These are phyloP conservation scores for Fraxinus pennsylvanica DNA, from an alignment of 257 asterid genomes.

Conservation along the genomic window DNA sequence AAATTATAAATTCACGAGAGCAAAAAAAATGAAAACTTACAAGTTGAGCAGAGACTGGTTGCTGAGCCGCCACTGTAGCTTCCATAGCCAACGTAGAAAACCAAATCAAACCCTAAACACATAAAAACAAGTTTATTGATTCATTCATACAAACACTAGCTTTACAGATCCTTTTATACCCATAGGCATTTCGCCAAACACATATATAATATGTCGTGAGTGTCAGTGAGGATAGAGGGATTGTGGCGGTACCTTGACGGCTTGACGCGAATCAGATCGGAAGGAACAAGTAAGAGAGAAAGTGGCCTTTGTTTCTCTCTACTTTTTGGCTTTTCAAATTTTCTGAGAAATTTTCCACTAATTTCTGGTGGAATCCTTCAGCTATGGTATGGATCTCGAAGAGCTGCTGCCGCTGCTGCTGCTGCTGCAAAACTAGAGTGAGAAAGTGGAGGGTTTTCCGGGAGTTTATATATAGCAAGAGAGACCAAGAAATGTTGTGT, in stretches of 20 bases:
- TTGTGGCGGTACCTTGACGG: constrained; percentile 50
- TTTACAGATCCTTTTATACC: not conserved
- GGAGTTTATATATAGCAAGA: not conserved
- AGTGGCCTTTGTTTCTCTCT: constrained; percentile 41
- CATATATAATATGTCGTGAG: not conserved
- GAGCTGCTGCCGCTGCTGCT: not conserved
- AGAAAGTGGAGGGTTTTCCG: not conserved
- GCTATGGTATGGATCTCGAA: not conserved
- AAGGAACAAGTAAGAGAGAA: constrained; percentile 39
- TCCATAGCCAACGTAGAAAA: constrained; percentile 50
- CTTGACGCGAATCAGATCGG: constrained; percentile 53
- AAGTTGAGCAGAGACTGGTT: constrained; percentile 60
- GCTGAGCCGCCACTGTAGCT: constrained; percentile 43
- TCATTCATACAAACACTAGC: constrained; percentile 4
- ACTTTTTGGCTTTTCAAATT: constrained; percentile 8
- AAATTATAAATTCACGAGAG: not conserved
- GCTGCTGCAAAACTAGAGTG: not conserved
- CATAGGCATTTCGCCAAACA: not conserved
- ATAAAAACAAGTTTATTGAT: constrained; percentile 24
- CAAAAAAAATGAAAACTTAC: constrained; percentile 39
- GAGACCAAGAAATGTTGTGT: not conserved
- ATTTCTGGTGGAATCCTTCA: not conserved
- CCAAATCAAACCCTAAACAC: constrained; percentile 29
- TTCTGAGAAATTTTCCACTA: not conserved
- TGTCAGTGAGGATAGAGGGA: constrained; percentile 23